Evolutionary conservation across 2,329 filamentous ascomycete genomes (phyloP), one percentile per base, ranked within the genome.

Genomic region (Sporothrix brunneoviolacea): DNA sequence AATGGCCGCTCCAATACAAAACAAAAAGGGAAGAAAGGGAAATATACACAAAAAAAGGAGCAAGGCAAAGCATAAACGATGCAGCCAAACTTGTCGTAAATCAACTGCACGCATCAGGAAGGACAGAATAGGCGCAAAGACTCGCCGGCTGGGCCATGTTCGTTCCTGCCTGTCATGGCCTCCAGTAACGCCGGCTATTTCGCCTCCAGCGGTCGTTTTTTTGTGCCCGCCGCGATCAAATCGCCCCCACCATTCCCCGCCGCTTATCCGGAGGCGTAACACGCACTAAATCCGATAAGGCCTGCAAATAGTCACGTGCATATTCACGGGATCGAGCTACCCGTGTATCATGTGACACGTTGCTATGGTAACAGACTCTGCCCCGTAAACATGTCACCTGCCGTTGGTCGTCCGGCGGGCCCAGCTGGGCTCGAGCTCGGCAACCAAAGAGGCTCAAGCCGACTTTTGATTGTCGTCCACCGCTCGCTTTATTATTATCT

Each of bases 301-400:
- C 24, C 24, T 6, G 24, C 15, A 36, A 18, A 36, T 16, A 6
- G n/a, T 16, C 33, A 36, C 33, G 33, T 36, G 33, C 15, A 16
- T 4, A 6, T 5, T 12, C 32, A 35, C 32, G 32, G 12, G 32
- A 4, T 35, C 46, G 28, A 40, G 37, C 35, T n/a, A 19, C 4
- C 1, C 38, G 41, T n/a, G n/a, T 12, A 22, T 38, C 35, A 40
- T 35, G 46, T 45, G 37, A 41, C n/a, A 3, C 13, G 46, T 53
- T 53, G 46, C 51, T 37, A 41, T 50, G 51, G 42, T 22, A 53
- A 53, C 51, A 8, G 5, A 21, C 15, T 47, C 36, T 47, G 46
- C 42, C 28, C 22, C 16, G 51, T 53, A 53, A 53, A 53, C 51
- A 53, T 43, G 32, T 50, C 51, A 43, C 51, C 32, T 38, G 15